phyloP scores from a whole-genome alignment of 345 rosid genomes.

The Pugionium dolabratum region DNA sequence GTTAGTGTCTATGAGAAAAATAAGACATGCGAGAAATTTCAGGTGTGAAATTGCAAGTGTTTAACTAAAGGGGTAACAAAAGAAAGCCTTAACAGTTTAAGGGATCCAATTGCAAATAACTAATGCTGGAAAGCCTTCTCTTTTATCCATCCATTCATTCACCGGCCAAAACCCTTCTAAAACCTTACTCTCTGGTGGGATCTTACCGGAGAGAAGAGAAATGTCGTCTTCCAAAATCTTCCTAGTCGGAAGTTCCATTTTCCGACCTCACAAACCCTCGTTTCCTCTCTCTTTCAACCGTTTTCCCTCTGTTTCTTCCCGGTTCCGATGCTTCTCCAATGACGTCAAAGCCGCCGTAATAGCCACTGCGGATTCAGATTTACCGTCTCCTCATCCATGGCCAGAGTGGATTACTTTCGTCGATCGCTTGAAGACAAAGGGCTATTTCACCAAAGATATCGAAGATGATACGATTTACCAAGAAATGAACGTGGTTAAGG shows the following conservation, averaged over 20 bases:
- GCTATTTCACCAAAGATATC: conserved; percentile 50
- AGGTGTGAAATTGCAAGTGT: background rate
- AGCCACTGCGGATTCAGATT: conserved; percentile 10
- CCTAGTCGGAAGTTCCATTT: conserved; percentile 44
- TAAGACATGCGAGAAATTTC: background rate
- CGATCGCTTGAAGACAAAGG: conserved; percentile 65
- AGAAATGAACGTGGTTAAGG: conserved; percentile 63
- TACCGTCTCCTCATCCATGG: conserved; percentile 68
- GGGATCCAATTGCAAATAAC: conserved; percentile 19
- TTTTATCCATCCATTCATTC: conserved; percentile 39
- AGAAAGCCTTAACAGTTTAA: background rate
- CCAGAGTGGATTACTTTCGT: conserved; percentile 83
- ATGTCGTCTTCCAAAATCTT: conserved; percentile 58
- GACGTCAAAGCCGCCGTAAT: conserved; percentile 40
- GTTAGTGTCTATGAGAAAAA: too few relatives aligned
- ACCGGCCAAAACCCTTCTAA: conserved; percentile 26
- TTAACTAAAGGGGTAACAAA: background rate
- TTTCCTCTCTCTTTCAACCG: conserved; percentile 32
- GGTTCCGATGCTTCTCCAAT: conserved; percentile 36
- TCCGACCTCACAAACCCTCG: conserved; percentile 41
- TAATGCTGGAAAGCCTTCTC: background rate
- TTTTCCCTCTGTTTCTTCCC: conserved; percentile 32
- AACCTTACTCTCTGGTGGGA: conserved; percentile 37
- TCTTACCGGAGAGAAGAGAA: conserved; percentile 15
- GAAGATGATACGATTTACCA: conserved; percentile 42